Base-by-base conservation (phyloP, 805 yeast genomes). In the Candida broadrunensis region DNA sequence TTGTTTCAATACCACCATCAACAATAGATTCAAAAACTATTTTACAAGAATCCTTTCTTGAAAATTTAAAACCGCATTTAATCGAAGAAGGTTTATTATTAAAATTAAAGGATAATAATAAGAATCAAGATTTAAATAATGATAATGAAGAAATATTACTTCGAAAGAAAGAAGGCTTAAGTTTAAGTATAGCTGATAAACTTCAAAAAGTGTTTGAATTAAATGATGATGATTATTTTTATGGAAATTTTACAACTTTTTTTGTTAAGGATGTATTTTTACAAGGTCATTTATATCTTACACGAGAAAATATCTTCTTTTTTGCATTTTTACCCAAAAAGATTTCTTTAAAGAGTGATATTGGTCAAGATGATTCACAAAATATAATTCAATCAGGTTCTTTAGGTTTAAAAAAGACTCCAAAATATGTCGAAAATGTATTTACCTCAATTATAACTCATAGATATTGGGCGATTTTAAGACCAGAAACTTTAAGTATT, bases 261-360 rank as follows among this genome's bases (percentile, higher is more conserved):
- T 66, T 90, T 27, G 68, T 88, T 42, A 77, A 81, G 44, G 95
- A 87, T 51, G 93, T 90, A 0, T 65, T 91, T 20, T 64, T 89
- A 19, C 97, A 88, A 60, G 98, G 98, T 2, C 90, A 85, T 51
- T 59, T 89, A 14, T 85, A 85, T 50, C 60, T 91, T 19, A 89
- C 97, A 1, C 61, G 69, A 33, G 65, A 73, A 13, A 77, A 78
- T 45, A 56, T 90, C 5, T 63, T 88, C 33, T 91, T 87, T 55
- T 84, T 84, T 63, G 93, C 97, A 0, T 81, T 79, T 49, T 60
- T 91, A 8, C 96, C 97, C 0, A 75, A 76, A 17, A 40, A 44
- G 34, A 39, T 45, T 26, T 35, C 51, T 6, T 27, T 43, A 11
- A 25, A 43, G 8, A 29, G 32, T n/a, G 25, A 35, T 17, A 4